Evolutionary conservation across 768 basidiomycete genomes (phyloP), one percentile per base, ranked within the genome.

Genomic region (Naganishia vishniacii): DNA sequence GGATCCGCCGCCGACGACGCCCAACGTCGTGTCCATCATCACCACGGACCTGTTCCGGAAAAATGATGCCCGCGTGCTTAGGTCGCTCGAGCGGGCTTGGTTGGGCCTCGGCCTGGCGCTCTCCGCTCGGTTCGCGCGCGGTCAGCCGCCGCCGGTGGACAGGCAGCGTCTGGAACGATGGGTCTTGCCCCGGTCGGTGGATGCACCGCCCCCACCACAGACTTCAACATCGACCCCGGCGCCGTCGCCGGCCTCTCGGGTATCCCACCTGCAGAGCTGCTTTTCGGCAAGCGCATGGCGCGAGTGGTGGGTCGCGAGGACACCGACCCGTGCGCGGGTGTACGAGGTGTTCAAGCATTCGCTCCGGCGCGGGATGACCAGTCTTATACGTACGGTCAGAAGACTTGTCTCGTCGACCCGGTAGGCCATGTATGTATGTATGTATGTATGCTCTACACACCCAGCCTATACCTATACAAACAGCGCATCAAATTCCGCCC

Each of bases 401-500:
- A 37, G 34, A 7, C 34, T 15, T 37, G 34, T 37, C 34, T 7
- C 8, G 34, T 37, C n/a, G 15, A 37, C 15, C 7, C 15, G 8
- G 34, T 15, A 37, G 15, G 34, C 34, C 7, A 37, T 15, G 7
- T 37, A 15, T 37, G n/a, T n/a, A n/a, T n/a, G n/a, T n/a, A n/a
- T n/a, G n/a, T n/a, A n/a, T n/a, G n/a, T n/a, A n/a, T n/a, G n/a
- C n/a, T n/a, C n/a, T n/a, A n/a, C 34, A 37, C 15, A 37, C 34
- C 34, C 34, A 15, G 15, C 15, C 34, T 15, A 7, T 37, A 37
- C 15, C 53, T 51, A 63, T 1, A 63, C 63, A 67, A 95, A 95
- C 67, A 95, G 71, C 51, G 81, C 83, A 68, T 94, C 90, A 69
- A 94, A 94, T 72, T 89, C 88, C 4, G 61, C 60, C 65, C 86